Percentiles rank a stretch among this genome's conserved stretches.
phyloP scores from a whole-genome alignment of 257 asterid genomes.

The Solanum piurae region DNA sequence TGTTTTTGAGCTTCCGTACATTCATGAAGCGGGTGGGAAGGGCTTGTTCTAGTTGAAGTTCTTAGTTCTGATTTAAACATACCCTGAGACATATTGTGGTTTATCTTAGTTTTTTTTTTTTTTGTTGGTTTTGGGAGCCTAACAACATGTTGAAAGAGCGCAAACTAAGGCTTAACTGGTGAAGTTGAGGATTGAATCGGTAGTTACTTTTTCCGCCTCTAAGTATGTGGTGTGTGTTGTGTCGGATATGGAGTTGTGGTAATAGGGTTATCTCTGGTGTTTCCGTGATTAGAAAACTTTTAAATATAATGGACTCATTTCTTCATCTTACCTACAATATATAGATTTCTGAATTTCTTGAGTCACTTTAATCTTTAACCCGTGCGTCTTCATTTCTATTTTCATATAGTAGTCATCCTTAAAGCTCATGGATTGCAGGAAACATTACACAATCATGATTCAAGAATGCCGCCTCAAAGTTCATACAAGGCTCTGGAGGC shows the following conservation, averaged over 20 bases:
- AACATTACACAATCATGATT: constrained; percentile 2
- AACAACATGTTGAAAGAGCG: neutral
- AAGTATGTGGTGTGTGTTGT: neutral
- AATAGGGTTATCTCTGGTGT: neutral
- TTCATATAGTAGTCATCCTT: neutral
- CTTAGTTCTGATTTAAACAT: neutral
- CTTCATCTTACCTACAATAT: neutral
- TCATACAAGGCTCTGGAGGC: neutral
- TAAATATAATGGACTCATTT: neutral
- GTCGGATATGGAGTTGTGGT: neutral
- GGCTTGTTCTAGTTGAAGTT: neutral
- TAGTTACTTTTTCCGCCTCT: neutral
- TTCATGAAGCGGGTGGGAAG: neutral
- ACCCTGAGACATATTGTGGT: neutral
- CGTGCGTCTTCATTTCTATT: neutral
- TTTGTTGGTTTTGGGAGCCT: neutral
- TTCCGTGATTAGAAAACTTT: neutral
- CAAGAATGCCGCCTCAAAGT: neutral
- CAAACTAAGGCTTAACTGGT: neutral
- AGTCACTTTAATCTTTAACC: too few relatives aligned
- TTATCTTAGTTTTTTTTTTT: neutral
- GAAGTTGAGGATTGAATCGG: neutral
- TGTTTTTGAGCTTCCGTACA: neutral
- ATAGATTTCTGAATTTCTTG: neutral
- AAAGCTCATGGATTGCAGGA: neutral